These are phyloP conservation scores for Fusarium sp. DNA, from an alignment of 2,329 filamentous ascomycete genomes.

Conservation along the genomic window DNA sequence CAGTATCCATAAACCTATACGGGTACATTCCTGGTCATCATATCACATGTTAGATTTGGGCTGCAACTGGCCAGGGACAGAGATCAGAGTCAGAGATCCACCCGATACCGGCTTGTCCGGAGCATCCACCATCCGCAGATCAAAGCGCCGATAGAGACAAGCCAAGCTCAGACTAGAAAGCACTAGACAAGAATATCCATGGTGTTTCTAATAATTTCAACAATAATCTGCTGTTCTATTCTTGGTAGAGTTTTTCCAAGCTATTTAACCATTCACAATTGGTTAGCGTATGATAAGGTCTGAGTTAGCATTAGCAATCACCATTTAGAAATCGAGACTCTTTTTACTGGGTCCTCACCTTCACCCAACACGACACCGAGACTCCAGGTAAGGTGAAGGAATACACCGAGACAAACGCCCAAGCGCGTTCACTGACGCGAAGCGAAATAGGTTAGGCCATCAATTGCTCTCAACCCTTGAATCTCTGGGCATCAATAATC, in stretches of 20 bases:
- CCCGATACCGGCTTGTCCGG: constrained; percentile 28
- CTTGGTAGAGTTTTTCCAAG: not conserved
- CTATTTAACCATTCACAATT: not conserved
- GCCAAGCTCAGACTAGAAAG: constrained; percentile 29
- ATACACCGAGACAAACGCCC: constrained; percentile 20
- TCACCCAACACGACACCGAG: not conserved
- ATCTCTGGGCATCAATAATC: constrained; percentile 23
- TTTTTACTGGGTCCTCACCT: constrained; percentile 13
- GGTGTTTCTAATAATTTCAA: constrained; percentile 14
- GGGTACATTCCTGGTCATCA: constrained; percentile 22
- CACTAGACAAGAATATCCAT: constrained; percentile 16
- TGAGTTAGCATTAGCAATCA: not conserved
- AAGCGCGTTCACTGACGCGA: constrained; percentile 9
- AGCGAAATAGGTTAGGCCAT: constrained; percentile 27
- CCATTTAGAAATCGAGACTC: not conserved
- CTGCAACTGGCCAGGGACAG: constrained; percentile 11
- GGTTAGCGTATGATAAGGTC: constrained; percentile 19
- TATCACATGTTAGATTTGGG: constrained; percentile 39
- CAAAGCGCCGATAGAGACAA: constrained; percentile 28
- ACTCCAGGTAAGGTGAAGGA: constrained; percentile 7
- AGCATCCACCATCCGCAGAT: constrained; percentile 20
- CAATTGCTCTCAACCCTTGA: constrained; percentile 6
- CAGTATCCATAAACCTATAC: constrained; percentile 10
- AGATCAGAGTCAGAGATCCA: constrained; percentile 13
- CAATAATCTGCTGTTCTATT: constrained; percentile 8